Base-by-base conservation (phyloP, 2,329 filamentous ascomycete genomes). In the Trichoderma sp. region DNA sequence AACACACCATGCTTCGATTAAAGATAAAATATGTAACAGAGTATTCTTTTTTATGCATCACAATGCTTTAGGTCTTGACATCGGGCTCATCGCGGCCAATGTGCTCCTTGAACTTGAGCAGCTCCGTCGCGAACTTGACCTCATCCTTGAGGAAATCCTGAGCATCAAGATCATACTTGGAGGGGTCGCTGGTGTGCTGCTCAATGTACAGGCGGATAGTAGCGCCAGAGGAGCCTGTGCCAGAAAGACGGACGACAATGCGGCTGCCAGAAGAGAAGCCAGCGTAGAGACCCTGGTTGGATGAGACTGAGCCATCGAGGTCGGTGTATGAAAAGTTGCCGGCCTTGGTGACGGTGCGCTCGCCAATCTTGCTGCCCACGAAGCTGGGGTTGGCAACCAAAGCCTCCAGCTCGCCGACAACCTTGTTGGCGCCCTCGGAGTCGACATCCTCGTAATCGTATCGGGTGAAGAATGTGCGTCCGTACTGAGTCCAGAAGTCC, bases 301-400 rank as follows among this genome's bases (percentile, higher is more conserved):
- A 93, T 77, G 93, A 92, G 67, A 98, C 93, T 73, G 93, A 97
- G 71, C 95, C 96, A 77, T 99, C 96, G n/a, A 99, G 90, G 78
- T 99, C 96, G 10, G 93, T 98, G 87, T 99, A 99, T 37, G 93
- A 93, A 82, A 99, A 99, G 87, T 99, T 94, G 73, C 94, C 96
- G 7, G 94, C 95, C 76, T 96, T 92, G 61, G 89, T 84, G 55
- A 97, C 93, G 77, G 93, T 97, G 79, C 92, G 92, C 72, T 86
- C 93, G 73, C 87, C 87, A 75, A 98, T 87, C 75, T 88, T 91
- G 76, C 92, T 96, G 74, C 94, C 94, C 65, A 97, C 85, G 76
- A 98, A 97, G 70, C 80, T 83, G 63, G 86, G 79, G 75, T 93
- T 87, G 49, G 89, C 89, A 76, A 97, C 92, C 73, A 97, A 87